Evolutionary conservation across 495 filamentous ascomycete species (phyloP), one percentile per base, ranked within the genome.

Genomic region (Daldinia vernicosa): DNA sequence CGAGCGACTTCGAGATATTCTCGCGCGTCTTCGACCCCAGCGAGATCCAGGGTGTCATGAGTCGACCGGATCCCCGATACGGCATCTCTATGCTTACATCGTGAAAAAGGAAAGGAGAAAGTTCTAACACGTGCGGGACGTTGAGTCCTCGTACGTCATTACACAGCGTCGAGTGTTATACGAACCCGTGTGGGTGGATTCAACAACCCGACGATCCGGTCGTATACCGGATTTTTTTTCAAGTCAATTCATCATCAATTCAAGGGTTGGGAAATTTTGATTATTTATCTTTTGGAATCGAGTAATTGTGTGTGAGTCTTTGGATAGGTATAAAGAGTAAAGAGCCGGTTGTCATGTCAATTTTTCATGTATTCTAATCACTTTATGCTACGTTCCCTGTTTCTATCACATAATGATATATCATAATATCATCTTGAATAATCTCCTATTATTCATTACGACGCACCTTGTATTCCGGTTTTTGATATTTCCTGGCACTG

Each of bases 1-100:
- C 77, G n/a, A 80, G 78, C 30, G 83, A 85, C 66, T 79, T 77
- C 28, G 75, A 81, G 26, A 81, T 84, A 39, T 85, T 85, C 65
- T 66, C 71, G 8, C 69, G 67, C 15, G 79, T 84, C 22, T 85
- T 85, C 53, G 61, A 78, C 67, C 43, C 70, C 30, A 63, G 30
- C 30, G 83, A 83, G 75, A 79, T 85, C 52, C 77, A 80, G 39
- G 58, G 75, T 17, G 75, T 81, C 32, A 69, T 82, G 24, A 76
- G 74, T 43, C 78, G 80, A 51, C 82, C 80, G 15, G 83, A 85
- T 63, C 81, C 82, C 32, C 74, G 83, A 50, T 84, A 80, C 62
- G 82, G 80, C 1, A 75, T 84, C 15, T 78, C 78, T 39, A 84
- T 85, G 64, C 77, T 85, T 15, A 79, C 78, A 40, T 74, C 69